Percentiles rank a stretch among this genome's conserved stretches.
These are phyloP conservation scores for Hyphodiscus sp. DNA, from an alignment of 2,329 filamentous ascomycete species.

Conservation along the genomic window DNA sequence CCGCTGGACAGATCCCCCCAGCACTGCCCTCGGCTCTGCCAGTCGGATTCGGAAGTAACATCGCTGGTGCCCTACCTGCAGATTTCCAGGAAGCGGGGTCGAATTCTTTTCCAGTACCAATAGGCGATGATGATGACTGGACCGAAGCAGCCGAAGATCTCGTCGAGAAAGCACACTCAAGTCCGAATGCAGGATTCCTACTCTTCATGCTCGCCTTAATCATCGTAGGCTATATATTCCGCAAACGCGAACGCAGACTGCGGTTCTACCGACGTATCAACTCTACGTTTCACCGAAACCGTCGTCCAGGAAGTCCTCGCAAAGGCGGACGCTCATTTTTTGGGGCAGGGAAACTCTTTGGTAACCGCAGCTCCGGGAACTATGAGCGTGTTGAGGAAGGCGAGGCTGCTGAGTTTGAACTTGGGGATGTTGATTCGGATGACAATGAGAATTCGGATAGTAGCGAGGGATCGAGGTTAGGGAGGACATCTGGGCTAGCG, in stretches of 20 bases:
- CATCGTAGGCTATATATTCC: conserved; percentile 64
- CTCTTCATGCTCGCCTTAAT: conserved; percentile 70
- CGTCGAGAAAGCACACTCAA: conserved; percentile 58
- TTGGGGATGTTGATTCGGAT: conserved; percentile 59
- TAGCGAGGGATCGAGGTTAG: conserved; percentile 48
- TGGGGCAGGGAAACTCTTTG: conserved; percentile 58
- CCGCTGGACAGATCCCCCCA: conserved; percentile 77
- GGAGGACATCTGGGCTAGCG: conserved; percentile 58
- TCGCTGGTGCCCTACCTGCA: conserved; percentile 44
- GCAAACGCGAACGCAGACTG: conserved; percentile 69
- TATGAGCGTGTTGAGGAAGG: conserved; percentile 90
- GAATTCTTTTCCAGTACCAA: conserved; percentile 27
- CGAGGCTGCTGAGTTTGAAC: conserved; percentile 66
- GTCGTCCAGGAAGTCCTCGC: conserved; percentile 40
- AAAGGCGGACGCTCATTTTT: conserved; percentile 43
- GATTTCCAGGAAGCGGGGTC: conserved; percentile 84
- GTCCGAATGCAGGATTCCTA: conserved; percentile 66
- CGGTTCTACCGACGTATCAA: conserved; percentile 51
- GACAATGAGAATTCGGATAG: conserved; percentile 60
- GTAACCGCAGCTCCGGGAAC: conserved; percentile 42
- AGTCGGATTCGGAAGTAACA: conserved; percentile 90
- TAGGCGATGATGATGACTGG: conserved; percentile 52
- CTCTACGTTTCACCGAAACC: conserved; percentile 35
- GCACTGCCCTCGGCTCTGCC: conserved; percentile 54
- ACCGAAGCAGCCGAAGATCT: conserved; percentile 48